Evolutionary conservation across 208 protist species (phyloP).

Genomic region (Trypanosoma melophagium): DNA sequence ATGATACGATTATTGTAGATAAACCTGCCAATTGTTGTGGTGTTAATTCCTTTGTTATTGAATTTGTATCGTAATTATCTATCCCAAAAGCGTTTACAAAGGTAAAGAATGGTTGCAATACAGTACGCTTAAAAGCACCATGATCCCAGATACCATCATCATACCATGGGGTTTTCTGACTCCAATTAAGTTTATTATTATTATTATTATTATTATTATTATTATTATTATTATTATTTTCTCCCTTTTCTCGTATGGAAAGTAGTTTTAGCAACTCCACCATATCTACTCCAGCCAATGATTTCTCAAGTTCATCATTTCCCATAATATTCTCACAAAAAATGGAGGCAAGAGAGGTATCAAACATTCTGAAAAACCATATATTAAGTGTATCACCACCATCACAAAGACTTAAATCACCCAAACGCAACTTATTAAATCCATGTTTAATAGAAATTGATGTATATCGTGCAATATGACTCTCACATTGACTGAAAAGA

Average conservation of each 20-base stretch:
- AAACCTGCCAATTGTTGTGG: slow-evolving; percentile 17
- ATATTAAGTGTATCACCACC: slow-evolving; percentile 21
- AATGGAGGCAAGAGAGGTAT: slow-evolving; percentile 1
- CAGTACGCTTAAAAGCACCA: slow-evolving; percentile 1
- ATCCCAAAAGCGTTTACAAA: neutral
- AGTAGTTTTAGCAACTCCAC: slow-evolving; percentile 12
- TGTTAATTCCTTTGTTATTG: neutral
- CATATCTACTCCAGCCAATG: slow-evolving; percentile 20
- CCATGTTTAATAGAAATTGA: neutral
- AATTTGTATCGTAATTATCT: neutral
- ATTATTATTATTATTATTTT: no score
- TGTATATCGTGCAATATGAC: slow-evolving; percentile 14
- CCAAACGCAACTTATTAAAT: slow-evolving; percentile 2
- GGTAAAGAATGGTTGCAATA: slow-evolving; percentile 15
- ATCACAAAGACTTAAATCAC: slow-evolving; percentile 11
- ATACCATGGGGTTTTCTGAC: slow-evolving; percentile 20
- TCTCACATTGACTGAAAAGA: slow-evolving; percentile 23
- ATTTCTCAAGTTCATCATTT: slow-evolving; percentile 8
- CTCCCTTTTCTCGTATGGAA: slow-evolving; percentile 4
- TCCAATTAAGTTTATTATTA: neutral
- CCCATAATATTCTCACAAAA: slow-evolving; percentile 18
- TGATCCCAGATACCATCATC: slow-evolving; percentile 22
- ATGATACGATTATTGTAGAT: slow-evolving; percentile 30
- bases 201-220: no score
- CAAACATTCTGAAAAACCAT: slow-evolving; percentile 20